Conservation (phyloP, 139 green algal species). For the Cymbomonas tetramitiformis region DNA sequence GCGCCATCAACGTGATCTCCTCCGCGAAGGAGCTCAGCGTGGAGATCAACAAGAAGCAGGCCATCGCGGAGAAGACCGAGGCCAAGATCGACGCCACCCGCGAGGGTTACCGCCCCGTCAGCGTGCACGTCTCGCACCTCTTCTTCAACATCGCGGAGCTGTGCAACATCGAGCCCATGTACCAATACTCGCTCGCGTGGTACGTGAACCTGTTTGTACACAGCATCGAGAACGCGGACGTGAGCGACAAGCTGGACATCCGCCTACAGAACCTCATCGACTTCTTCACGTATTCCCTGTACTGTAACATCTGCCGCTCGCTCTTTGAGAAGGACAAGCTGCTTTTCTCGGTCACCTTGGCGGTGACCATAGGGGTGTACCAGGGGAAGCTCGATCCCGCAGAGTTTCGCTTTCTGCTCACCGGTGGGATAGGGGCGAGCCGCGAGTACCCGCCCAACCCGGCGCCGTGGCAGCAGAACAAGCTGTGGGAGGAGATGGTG, state of each 20-base stretch:
- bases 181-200: slow-evolving; percentile 35
- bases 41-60: slow-evolving; percentile 59
- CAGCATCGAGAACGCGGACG: slow-evolving; percentile 12
- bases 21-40: slow-evolving; percentile 47
- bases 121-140: slow-evolving; percentile 17
- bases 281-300: slow-evolving; percentile 31
- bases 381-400: slow-evolving; percentile 30
- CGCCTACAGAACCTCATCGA: slow-evolving; percentile 24
- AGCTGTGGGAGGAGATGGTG: slow-evolving; percentile 52
- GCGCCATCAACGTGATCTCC: slow-evolving; percentile 51
- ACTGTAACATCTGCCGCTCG: slow-evolving; percentile 37
- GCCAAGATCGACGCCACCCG: slow-evolving; percentile 28
- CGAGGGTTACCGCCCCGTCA: slow-evolving; percentile 27
- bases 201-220: slow-evolving; percentile 27
- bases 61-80: slow-evolving; percentile 30
- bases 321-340: slow-evolving; percentile 77
- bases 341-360: slow-evolving; percentile 51
- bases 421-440: slow-evolving; percentile 42
- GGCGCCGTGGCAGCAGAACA: slow-evolving; percentile 40
- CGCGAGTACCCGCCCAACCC: slow-evolving; percentile 37
- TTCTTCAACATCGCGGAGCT: slow-evolving; percentile 34
- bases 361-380: slow-evolving; percentile 36
- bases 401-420: slow-evolving; percentile 61
- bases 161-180: slow-evolving; percentile 34
- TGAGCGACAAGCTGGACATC: slow-evolving; percentile 5